A percentile compares a stretch with the other conserved stretches of the same genome.
These are phyloP conservation scores for Discostella stelligeroides DNA, from an alignment of 108 stramenopile species.

Conservation along the genomic window DNA sequence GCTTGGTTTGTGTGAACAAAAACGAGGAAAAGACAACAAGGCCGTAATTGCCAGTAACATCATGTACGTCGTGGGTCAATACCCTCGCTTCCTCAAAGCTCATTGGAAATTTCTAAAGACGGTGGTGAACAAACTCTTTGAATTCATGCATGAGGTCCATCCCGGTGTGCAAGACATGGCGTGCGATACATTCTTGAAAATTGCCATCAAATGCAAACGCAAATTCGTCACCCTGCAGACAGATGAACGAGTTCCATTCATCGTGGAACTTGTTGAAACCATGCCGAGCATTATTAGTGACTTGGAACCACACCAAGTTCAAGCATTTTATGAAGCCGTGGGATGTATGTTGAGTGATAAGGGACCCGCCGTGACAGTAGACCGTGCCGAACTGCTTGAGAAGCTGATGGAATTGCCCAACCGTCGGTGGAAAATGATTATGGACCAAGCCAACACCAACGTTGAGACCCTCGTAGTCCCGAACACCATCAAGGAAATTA, in stretches of 20 bases:
- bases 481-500: slow-evolving; percentile 91
- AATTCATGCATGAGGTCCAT: slow-evolving; percentile 99
- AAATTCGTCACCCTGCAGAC: slow-evolving; percentile 94
- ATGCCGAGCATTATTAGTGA: slow-evolving; percentile 92
- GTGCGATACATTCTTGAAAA: slow-evolving; percentile 98
- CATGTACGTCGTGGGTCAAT: slow-evolving; percentile 99
- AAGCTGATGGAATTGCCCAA: slow-evolving; percentile 96
- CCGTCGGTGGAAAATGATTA: slow-evolving; percentile 86
- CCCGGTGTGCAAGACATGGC: slow-evolving; percentile 99
- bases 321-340: slow-evolving; percentile 98
- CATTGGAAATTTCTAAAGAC: slow-evolving; percentile 99
- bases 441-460: slow-evolving; percentile 79
- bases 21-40: slow-evolving; percentile 98
- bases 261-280: slow-evolving; percentile 91
- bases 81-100: slow-evolving; percentile 98
- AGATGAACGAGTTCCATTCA: slow-evolving; percentile 90
- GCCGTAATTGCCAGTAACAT: slow-evolving; percentile 99
- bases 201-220: slow-evolving; percentile 97
- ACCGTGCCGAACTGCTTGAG: slow-evolving; percentile 79
- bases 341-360: slow-evolving; percentile 94
- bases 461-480: slow-evolving; percentile 86
- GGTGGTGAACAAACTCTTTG: slow-evolving; percentile 99
- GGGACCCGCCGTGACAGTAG: slow-evolving; percentile 80
- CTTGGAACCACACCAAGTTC: slow-evolving; percentile 98
- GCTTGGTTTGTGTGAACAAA: slow-evolving; percentile 93